These are phyloP conservation scores for Hyphopichia homilentoma DNA, from an alignment of 805 yeast species.

Conservation along the genomic window DNA sequence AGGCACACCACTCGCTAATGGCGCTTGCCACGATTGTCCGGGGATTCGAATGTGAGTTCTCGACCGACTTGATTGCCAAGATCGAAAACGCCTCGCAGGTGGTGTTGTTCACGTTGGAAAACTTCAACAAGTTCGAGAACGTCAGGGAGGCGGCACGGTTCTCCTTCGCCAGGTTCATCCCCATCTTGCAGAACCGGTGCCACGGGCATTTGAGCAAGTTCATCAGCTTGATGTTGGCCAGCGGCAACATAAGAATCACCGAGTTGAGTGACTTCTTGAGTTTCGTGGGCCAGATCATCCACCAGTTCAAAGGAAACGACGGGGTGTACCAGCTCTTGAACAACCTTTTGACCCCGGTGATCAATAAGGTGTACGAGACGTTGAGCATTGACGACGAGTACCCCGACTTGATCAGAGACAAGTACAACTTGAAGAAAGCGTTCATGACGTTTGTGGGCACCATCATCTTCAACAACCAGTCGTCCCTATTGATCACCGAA, in stretches of 20 bases:
- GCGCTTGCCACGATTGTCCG: conserved; percentile 88
- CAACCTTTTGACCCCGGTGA: conserved; percentile 70
- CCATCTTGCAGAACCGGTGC: conserved; percentile 53
- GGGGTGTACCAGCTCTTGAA: conserved; percentile 70
- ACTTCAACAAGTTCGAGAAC: conserved; percentile 57
- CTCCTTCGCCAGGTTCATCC: conserved; percentile 82
- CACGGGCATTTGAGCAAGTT: conserved; percentile 59
- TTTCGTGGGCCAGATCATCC: conserved; percentile 85
- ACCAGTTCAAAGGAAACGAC: conserved; percentile 64
- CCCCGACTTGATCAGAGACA: conserved; percentile 66
- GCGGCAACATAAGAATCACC: conserved; percentile 50
- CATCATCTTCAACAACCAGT: conserved; percentile 70
- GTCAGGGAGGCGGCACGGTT: conserved; percentile 85
- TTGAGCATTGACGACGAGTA: conserved; percentile 37
- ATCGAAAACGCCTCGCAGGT: conserved; percentile 74
- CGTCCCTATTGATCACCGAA: conserved; percentile 70
- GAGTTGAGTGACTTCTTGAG: conserved; percentile 81
- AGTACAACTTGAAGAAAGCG: conserved; percentile 61
- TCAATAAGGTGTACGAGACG: conserved; percentile 55
- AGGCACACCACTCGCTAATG: conserved; percentile 82
- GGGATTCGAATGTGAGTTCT: conserved; percentile 63
- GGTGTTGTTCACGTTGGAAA: conserved; percentile 77
- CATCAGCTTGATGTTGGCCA: conserved; percentile 55
- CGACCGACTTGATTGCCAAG: conserved; percentile 37
- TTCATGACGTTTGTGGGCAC: conserved; percentile 67